These are phyloP conservation scores for Climacium dendroides DNA, from an alignment of 225 moss, liverwort and hornwort genomes.

Conservation along the genomic window DNA sequence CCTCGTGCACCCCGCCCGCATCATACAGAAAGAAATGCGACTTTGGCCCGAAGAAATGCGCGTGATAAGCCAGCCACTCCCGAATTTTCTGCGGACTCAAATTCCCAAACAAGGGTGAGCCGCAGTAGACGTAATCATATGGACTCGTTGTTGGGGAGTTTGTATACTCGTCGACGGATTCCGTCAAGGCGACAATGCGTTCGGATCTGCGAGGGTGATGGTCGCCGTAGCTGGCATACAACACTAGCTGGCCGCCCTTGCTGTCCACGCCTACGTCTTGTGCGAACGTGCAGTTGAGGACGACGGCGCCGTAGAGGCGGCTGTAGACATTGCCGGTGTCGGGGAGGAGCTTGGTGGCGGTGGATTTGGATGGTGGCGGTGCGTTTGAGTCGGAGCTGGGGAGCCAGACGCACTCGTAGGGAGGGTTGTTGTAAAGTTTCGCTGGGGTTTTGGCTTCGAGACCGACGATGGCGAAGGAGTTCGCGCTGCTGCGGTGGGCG, in stretches of 20 bases:
- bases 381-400: conserved; percentile 4
- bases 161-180: conserved; percentile 19
- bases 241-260: conserved; percentile 42
- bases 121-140: conserved; percentile 74
- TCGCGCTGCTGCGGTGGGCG: conserved; percentile 49
- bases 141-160: background rate
- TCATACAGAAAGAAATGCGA: conserved; percentile 78
- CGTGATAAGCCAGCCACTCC: conserved; percentile 80
- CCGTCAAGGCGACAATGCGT: conserved; percentile 36
- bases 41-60: conserved; percentile 44
- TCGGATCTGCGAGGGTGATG: conserved; percentile 9
- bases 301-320: conserved; percentile 59
- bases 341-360: conserved; percentile 41
- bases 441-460: conserved; percentile 53
- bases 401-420: conserved; percentile 62
- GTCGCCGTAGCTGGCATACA: conserved; percentile 48
- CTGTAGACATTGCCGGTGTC: conserved; percentile 46
- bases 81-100: conserved; percentile 63
- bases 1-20: conserved; percentile 60
- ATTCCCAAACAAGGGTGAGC: conserved; percentile 67
- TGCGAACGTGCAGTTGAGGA: conserved; percentile 59
- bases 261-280: conserved; percentile 39
- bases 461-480: conserved; percentile 61
- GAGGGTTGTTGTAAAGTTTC: conserved; percentile 42
- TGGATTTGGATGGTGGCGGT: conserved; percentile 4